These are phyloP conservation scores for Euphrasia confusa DNA, from an alignment of 257 asterid species.

Conservation along the genomic window DNA sequence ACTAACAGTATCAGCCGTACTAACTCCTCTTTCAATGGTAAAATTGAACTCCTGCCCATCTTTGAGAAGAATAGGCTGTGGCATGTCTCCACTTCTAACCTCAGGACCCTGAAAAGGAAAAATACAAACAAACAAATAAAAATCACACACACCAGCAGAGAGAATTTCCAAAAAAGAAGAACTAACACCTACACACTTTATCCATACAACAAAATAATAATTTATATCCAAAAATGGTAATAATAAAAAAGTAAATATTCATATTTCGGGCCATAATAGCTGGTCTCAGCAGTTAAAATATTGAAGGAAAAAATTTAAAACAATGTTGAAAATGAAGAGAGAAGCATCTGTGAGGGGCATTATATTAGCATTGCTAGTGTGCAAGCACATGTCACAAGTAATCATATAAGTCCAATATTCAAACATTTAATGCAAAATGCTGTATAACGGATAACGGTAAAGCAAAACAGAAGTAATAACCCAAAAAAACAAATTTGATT, in stretches of 20 bases:
- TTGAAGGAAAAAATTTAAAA: not conserved
- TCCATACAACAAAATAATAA: constrained; percentile 4
- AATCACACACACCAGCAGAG: not conserved
- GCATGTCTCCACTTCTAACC: constrained; percentile 97
- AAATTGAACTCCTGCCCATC: constrained; percentile 96
- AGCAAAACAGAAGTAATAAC: not conserved
- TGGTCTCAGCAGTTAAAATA: not conserved
- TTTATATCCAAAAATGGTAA: not conserved
- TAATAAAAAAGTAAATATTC: not conserved
- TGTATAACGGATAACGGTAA: too few relatives aligned
- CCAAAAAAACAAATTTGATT: constrained; percentile 7
- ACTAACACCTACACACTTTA: not conserved
- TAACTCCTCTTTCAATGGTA: constrained; percentile 80
- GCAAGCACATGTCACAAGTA: too few relatives aligned
- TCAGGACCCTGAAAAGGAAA: constrained; percentile 79
- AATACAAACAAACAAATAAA: not conserved
- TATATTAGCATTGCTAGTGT: not conserved
- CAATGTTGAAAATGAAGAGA: not conserved
- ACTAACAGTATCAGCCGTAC: constrained; percentile 85
- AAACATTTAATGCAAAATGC: not conserved
- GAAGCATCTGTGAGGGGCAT: not conserved
- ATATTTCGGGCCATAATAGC: not conserved
- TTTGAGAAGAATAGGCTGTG: constrained; percentile 67
- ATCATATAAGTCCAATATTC: too few relatives aligned
- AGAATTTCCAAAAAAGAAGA: not conserved